phyloP scores from a whole-genome alignment of 106 monocot species.

The Dioscorea alata region DNA sequence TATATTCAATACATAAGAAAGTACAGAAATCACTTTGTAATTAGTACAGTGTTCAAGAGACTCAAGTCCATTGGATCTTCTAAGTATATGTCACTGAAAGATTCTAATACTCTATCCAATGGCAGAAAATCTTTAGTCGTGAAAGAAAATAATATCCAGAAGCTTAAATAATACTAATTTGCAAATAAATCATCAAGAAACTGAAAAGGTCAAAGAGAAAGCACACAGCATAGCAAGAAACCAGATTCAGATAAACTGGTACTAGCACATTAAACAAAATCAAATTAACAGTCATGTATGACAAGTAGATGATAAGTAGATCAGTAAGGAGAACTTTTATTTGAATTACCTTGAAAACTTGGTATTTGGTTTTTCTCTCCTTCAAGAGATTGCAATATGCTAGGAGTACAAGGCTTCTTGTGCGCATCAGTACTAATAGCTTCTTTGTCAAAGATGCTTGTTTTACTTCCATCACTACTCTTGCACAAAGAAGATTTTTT shows the following conservation, averaged over 20 bases:
- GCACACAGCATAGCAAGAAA: too few species aligned
- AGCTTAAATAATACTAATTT: background rate
- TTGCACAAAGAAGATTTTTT: slow-evolving; percentile 23
- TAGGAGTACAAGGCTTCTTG: slow-evolving; percentile 7
- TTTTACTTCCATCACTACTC: slow-evolving; percentile 13
- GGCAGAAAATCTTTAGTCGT: background rate
- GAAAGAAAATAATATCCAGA: background rate
- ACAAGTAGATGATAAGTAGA: background rate
- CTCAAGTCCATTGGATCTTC: background rate
- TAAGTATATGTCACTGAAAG: background rate
- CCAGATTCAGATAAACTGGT: too few species aligned
- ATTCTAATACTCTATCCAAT: background rate
- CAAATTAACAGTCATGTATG: too few species aligned
- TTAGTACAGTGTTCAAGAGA: too few species aligned
- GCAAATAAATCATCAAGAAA: background rate
- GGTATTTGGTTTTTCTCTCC: slow-evolving; percentile 9
- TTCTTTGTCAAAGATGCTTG: slow-evolving; percentile 13
- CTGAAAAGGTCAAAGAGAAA: background rate
- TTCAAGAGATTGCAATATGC: slow-evolving; percentile 16
- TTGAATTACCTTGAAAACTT: slow-evolving; percentile 16
- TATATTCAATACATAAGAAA: too few species aligned
- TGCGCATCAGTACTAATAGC: slow-evolving; percentile 4
- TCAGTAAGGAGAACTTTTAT: background rate
- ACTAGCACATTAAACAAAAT: too few species aligned
- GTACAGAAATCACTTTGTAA: too few species aligned